phyloP scores from a whole-genome alignment of 352 stramenopile species.

The Peronosclerospora sorghi region DNA sequence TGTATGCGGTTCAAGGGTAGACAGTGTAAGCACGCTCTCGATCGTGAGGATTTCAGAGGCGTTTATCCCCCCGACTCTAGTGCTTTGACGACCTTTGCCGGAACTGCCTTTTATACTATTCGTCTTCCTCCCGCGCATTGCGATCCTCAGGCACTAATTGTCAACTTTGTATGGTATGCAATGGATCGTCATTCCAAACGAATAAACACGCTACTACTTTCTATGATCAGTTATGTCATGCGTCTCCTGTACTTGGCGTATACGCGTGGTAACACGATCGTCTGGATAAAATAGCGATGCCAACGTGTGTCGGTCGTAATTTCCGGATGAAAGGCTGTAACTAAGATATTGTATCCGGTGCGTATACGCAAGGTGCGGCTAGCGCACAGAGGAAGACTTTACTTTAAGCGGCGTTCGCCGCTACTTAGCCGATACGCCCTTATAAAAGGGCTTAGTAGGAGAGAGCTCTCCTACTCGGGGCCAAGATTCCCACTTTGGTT shows the following conservation, averaged over 20 bases:
- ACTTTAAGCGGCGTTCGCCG: too few species aligned
- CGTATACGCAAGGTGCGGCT: too few species aligned
- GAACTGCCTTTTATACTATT: not conserved
- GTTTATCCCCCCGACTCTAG: conserved; percentile 7
- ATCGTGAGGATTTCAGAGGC: conserved; percentile 15
- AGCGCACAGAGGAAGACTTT: too few species aligned
- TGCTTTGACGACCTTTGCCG: not conserved
- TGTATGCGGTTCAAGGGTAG: conserved; percentile 64
- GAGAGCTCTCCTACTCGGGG: too few species aligned
- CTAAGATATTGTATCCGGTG: conserved; percentile 90
- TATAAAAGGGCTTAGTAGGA: too few species aligned
- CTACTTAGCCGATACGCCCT: too few species aligned
- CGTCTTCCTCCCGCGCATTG: too few species aligned
- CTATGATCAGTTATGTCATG: not conserved
- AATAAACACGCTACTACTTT: not conserved
- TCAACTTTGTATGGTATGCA: too few species aligned
- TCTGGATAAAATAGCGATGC: conserved; percentile 91
- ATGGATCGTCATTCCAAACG: too few species aligned
- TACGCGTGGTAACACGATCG: conserved; percentile 40
- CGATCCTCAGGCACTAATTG: too few species aligned
- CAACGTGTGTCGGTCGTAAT: conserved; percentile 89
- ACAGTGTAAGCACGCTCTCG: conserved; percentile 23
- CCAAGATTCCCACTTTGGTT: too few species aligned
- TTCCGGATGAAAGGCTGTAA: conserved; percentile 94
- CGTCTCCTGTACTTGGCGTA: conserved; percentile 10